phyloP scores from a whole-genome alignment of 345 rosid species.

The Clausena lansium region DNA sequence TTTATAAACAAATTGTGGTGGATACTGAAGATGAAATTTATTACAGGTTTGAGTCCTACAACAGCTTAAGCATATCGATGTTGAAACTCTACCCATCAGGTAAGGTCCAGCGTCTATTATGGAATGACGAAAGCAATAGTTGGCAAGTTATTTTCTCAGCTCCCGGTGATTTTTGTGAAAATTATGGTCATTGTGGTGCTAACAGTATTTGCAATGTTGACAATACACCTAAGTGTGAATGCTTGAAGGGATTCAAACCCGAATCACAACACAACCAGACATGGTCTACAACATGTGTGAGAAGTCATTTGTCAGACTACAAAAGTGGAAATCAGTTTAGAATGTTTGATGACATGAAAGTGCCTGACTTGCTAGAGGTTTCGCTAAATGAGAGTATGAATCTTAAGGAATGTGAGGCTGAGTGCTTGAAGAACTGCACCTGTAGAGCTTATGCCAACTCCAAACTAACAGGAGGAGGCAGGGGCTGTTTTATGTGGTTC shows the following conservation, averaged over 20 bases:
- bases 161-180: conserved; percentile 23
- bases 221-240: conserved; percentile 28
- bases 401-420: conserved; percentile 19
- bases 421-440: not conserved
- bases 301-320: not conserved
- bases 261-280: conserved; percentile 13
- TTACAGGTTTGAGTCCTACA: conserved; percentile 20
- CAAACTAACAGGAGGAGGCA: not conserved
- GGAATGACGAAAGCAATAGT: conserved; percentile 15
- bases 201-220: conserved; percentile 23
- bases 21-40: conserved; percentile 3
- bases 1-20: conserved; percentile 13
- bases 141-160: conserved; percentile 15
- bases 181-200: conserved; percentile 20
- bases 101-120: conserved; percentile 5
- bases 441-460: not conserved
- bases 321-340: not conserved
- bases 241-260: conserved; percentile 27
- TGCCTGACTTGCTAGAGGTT: not conserved
- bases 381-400: not conserved
- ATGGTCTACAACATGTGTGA: not conserved
- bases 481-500: not conserved
- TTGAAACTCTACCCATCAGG: not conserved
- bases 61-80: not conserved
- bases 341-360: not conserved